These are phyloP conservation scores for Musa beccarii DNA, from an alignment of 176 grass and related monocot species.

Conservation along the genomic window DNA sequence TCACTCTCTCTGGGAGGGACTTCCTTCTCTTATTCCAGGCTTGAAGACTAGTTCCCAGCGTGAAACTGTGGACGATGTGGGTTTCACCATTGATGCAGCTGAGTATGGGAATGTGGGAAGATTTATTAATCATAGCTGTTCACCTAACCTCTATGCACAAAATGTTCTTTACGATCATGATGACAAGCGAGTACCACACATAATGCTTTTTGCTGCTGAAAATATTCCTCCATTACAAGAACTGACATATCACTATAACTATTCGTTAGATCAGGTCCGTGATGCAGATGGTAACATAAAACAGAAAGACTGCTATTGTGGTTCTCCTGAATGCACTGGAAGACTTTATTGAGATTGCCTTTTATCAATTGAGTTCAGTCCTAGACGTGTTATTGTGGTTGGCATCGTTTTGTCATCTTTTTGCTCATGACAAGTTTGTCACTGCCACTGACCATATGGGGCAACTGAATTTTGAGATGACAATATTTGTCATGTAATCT, in stretches of 20 bases:
- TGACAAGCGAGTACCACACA: constrained; percentile 46
- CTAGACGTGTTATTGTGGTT: neutral
- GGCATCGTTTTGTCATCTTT: too few species aligned
- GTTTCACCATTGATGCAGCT: constrained; percentile 58
- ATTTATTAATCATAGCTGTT: constrained; percentile 78
- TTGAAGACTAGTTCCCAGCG: constrained; percentile 10
- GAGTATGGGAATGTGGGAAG: constrained; percentile 58
- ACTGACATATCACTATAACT: constrained; percentile 72
- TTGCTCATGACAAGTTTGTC: too few species aligned
- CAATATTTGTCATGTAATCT: too few species aligned
- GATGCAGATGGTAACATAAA: constrained; percentile 35
- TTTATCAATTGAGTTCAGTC: neutral
- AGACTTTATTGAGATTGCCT: constrained; percentile 40
- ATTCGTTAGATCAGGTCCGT: constrained; percentile 28
- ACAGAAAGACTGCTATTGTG: constrained; percentile 40
- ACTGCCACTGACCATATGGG: too few species aligned
- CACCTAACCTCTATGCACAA: constrained; percentile 68
- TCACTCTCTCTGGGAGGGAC: constrained; percentile 27
- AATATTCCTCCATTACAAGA: constrained; percentile 77
- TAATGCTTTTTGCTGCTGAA: constrained; percentile 72
- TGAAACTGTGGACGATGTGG: constrained; percentile 26
- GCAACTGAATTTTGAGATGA: too few species aligned
- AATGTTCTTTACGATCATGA: constrained; percentile 73
- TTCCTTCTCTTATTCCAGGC: constrained; percentile 14
- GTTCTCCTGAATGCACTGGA: constrained; percentile 33